Percentiles rank a stretch among this genome's conserved stretches.
Evolutionary conservation across 306 rosid species (phyloP).

Genomic region (Morella rubra): DNA sequence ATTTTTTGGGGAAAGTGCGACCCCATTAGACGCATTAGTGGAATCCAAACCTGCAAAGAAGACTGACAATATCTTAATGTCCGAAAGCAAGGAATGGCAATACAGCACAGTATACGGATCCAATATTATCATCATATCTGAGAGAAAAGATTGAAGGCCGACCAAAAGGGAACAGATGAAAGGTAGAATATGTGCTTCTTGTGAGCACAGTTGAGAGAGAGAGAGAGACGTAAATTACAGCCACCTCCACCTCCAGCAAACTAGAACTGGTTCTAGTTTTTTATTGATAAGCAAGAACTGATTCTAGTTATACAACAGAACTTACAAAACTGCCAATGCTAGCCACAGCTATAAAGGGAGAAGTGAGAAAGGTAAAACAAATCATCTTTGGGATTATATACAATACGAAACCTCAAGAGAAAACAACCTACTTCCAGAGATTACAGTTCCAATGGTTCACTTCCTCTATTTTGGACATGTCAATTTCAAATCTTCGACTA

Average conservation of each 20-base stretch:
- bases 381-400: constrained; percentile 38
- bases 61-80: no score
- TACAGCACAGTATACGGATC: no score
- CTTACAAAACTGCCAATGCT: constrained; percentile 26
- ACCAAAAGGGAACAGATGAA: no score
- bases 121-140: no score
- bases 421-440: constrained; percentile 25
- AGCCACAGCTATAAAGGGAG: constrained; percentile 26
- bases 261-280: not conserved
- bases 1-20: not conserved
- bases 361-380: constrained; percentile 15
- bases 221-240: not conserved
- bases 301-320: constrained; percentile 9
- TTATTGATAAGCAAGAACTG: no score
- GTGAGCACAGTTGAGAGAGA: not conserved
- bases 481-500: constrained; percentile 24
- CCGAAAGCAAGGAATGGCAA: no score
- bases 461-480: constrained; percentile 23
- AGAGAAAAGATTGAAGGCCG: no score
- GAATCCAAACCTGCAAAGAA: no score
- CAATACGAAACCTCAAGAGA: constrained; percentile 30
- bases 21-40: no score
- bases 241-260: not conserved
- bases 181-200: not conserved
- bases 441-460: constrained; percentile 22